phyloP scores from a whole-genome alignment of 371 early-diverging fungal species.

The Mortierella sp. region DNA sequence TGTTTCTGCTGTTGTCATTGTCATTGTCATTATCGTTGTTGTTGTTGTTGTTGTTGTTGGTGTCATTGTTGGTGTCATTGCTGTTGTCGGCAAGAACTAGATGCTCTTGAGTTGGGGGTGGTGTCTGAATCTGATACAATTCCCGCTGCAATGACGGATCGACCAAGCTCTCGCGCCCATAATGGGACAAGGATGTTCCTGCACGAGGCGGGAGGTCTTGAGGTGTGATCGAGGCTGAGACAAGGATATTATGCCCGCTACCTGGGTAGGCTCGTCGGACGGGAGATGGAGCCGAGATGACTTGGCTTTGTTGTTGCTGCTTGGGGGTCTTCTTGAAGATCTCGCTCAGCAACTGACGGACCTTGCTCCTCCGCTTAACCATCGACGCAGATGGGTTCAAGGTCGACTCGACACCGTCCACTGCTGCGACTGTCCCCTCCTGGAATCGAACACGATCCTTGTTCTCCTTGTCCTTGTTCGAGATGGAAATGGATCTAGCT shows the following conservation, averaged over 20 bases:
- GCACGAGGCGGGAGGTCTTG: constrained; percentile 4
- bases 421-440: constrained; percentile 5
- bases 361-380: constrained; percentile 28
- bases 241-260: constrained; percentile 4
- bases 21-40: neutral
- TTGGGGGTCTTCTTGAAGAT: constrained; percentile 29
- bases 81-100: neutral
- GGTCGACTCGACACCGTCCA: constrained; percentile 13
- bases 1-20: neutral
- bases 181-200: constrained; percentile 16
- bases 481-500: neutral
- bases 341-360: constrained; percentile 37
- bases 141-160: constrained; percentile 16
- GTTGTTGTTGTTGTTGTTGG: neutral
- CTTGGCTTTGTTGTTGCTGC: constrained; percentile 4
- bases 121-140: neutral
- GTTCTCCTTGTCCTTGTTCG: neutral
- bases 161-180: constrained; percentile 20
- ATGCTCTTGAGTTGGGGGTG: neutral
- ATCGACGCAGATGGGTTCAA: neutral
- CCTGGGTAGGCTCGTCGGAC: constrained; percentile 12
- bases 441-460: constrained; percentile 5
- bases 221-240: neutral
- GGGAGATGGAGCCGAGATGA: neutral
- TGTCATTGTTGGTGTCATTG: neutral